Evolutionary conservation across 805 yeast species (phyloP), one percentile per base, ranked within the genome.

Genomic region (Candida chilensis): DNA sequence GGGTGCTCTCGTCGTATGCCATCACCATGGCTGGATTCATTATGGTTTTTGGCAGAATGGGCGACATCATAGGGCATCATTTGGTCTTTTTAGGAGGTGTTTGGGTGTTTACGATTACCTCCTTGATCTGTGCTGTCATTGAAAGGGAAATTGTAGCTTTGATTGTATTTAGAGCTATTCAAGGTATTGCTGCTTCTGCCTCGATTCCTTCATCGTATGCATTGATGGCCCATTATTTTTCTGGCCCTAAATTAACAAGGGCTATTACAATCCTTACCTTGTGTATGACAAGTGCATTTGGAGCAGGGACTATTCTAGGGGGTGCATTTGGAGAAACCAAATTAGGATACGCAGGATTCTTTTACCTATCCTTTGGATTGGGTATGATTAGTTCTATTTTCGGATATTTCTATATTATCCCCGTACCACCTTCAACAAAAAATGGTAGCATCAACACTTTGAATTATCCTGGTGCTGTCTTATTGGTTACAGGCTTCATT

Each of bases 1-100:
- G 73, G 73, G 57, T 57, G 0, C 33, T 66, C 5, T 54, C 70
- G 2, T 58, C 62, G 0, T 67, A 65, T 42, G 58, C 69, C 1
- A 38, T 67, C 11, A 63, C 71, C 0, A 40, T 65, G 16, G 69
- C 68, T 7, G 50, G 68, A 1, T 64, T 64, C 37, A 65, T 65
- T 20, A 51, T 65, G 20, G 27, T 62, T 3, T 47, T 56, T 30
- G 71, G 73, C 14, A 59, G 62, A 32, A 20, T 64, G 2, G 58
- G 58, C 4, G 72, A 65, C 39, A 48, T 62, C 5, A 17, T 62
- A 2, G 71, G 72, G 10, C 55, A 58, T 5, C 49, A 59, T 18
- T 35, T 32, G 14, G 42, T 58, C 4, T 59, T 50, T 29, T 29
- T 42, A 2, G 18, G 33, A 10, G 54, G 57, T 13, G 29, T n/a